Conservation (phyloP, 2,329 filamentous ascomycete genomes). For the Lecanicillium sp. region DNA sequence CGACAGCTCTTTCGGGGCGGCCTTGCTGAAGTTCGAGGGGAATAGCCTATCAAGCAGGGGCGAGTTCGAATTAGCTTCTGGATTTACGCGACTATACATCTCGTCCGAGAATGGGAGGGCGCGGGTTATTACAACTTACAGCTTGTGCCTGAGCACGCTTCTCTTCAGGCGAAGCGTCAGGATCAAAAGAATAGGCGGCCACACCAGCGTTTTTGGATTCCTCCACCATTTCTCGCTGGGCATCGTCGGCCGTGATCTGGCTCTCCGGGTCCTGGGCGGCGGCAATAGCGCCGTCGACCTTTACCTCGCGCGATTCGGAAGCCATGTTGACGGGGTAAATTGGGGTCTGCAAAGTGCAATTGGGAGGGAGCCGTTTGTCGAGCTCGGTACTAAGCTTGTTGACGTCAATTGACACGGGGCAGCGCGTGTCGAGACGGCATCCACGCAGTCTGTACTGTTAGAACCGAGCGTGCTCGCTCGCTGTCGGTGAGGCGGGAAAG, state of each 20-base stretch:
- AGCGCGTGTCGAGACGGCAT: too few relatives aligned
- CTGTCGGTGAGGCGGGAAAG: too few relatives aligned
- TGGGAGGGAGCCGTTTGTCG: background rate
- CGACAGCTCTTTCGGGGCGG: constrained; percentile 48
- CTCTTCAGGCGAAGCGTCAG: constrained; percentile 71
- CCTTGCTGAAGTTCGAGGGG: constrained; percentile 27
- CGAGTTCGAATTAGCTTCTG: too few relatives aligned
- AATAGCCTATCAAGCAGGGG: constrained; percentile 30
- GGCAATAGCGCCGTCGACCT: constrained; percentile 6
- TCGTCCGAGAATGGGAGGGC: too few relatives aligned
- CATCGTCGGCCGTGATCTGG: constrained; percentile 58
- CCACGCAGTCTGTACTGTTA: too few relatives aligned
- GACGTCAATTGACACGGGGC: too few relatives aligned
- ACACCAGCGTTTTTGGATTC: constrained; percentile 74
- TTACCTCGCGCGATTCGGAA: constrained; percentile 6
- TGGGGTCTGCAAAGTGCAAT: background rate
- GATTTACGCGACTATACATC: too few relatives aligned
- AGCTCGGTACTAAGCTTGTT: background rate
- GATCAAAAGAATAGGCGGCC: constrained; percentile 77
- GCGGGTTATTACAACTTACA: constrained; percentile 45
- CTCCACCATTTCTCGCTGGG: constrained; percentile 64
- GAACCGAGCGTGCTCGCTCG: too few relatives aligned
- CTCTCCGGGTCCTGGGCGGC: constrained; percentile 59
- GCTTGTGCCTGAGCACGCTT: constrained; percentile 73
- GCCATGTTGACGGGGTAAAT: constrained; percentile 1